Conservation (phyloP, 208 protist genomes). For the Trypanosoma brucei region DNA sequence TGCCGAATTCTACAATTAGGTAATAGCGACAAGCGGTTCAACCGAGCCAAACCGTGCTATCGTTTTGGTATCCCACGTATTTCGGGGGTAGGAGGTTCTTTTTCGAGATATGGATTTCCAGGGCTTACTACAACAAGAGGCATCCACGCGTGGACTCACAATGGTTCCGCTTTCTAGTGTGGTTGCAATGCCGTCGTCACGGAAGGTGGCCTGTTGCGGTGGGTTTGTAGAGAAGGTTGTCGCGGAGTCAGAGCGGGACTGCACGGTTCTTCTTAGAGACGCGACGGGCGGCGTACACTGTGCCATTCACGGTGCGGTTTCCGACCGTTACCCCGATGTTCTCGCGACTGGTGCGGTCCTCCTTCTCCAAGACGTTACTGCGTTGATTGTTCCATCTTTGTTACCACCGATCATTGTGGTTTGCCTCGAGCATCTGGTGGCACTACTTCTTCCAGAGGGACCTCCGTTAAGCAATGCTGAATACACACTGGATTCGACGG, state of each 20-base stretch:
- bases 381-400: slow-evolving; percentile 40
- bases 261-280: slow-evolving; percentile 70
- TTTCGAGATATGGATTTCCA: slow-evolving; percentile 50
- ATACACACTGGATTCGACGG: neutral
- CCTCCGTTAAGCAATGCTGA: neutral
- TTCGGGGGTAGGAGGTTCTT: neutral
- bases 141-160: slow-evolving; percentile 29
- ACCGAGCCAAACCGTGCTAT: neutral
- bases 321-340: slow-evolving; percentile 64
- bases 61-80: neutral
- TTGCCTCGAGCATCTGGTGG: slow-evolving; percentile 67
- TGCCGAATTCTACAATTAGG: no score
- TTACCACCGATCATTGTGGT: slow-evolving; percentile 75
- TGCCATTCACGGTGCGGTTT: slow-evolving; percentile 72
- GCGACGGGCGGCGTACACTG: slow-evolving; percentile 54
- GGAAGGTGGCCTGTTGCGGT: slow-evolving; percentile 75
- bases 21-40: neutral
- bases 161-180: slow-evolving; percentile 53
- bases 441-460: slow-evolving; percentile 64
- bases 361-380: slow-evolving; percentile 60
- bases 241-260: slow-evolving; percentile 74
- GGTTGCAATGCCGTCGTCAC: slow-evolving; percentile 25
- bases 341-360: slow-evolving; percentile 62
- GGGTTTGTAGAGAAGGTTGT: slow-evolving; percentile 63
- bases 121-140: slow-evolving; percentile 45